Percentiles rank a stretch among this genome's conserved stretches.
These are phyloP conservation scores for Cucurbita ficifolia DNA, from an alignment of 306 rosid species.

Conservation along the genomic window DNA sequence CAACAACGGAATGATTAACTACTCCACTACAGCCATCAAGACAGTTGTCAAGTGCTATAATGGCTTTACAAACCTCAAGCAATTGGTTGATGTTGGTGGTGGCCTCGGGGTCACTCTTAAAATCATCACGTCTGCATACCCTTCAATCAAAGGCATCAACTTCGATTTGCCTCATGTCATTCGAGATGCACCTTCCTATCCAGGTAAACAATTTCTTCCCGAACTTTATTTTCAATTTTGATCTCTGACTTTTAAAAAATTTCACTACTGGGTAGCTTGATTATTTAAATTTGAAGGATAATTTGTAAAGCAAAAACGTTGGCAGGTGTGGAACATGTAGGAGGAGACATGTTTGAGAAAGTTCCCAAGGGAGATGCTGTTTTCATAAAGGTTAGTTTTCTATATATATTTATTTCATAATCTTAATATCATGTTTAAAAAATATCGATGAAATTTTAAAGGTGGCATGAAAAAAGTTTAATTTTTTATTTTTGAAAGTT, in stretches of 20 bases:
- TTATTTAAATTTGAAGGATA: background rate
- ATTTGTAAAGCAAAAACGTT: background rate
- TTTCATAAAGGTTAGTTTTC: background rate
- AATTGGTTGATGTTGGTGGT: conserved; percentile 21
- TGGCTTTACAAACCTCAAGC: conserved; percentile 26
- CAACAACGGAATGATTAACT: conserved; percentile 36
- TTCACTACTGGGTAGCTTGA: background rate
- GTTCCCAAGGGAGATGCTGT: background rate
- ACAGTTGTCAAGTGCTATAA: conserved; percentile 25
- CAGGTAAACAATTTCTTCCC: conserved; percentile 8
- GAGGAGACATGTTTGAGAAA: background rate
- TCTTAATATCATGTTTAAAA: too few species aligned
- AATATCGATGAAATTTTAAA: too few species aligned
- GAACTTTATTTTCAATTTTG: too few species aligned
- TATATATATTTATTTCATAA: too few species aligned
- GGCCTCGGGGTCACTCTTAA: conserved; percentile 16
- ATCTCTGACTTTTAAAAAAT: background rate
- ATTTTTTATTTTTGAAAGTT: too few species aligned
- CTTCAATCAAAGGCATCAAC: conserved; percentile 30
- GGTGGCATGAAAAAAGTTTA: too few species aligned
- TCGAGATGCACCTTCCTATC: conserved; percentile 29
- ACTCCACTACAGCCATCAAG: conserved; percentile 20
- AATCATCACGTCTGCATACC: conserved; percentile 35
- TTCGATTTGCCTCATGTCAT: conserved; percentile 36
- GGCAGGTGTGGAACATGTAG: background rate